phyloP scores from a whole-genome alignment of 305 asterid genomes.

The Rubia tinctorum region DNA sequence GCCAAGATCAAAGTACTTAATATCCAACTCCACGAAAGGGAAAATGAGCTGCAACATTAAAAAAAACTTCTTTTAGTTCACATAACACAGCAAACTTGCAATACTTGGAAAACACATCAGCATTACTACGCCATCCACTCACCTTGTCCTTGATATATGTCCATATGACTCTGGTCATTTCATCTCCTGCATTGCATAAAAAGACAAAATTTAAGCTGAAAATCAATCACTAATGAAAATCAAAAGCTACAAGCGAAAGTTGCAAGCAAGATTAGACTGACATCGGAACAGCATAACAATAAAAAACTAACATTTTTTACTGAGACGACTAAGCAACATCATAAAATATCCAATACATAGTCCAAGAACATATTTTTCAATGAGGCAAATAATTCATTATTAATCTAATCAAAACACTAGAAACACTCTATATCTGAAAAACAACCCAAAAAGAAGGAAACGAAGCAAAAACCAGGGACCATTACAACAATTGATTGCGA shows the following conservation, averaged over 20 bases:
- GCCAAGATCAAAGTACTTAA: conserved; percentile 91
- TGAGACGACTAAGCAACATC: not conserved
- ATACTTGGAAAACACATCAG: not conserved
- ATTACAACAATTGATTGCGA: not conserved
- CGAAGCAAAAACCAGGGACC: not conserved
- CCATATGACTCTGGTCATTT: conserved; percentile 98
- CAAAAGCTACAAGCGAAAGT: not conserved
- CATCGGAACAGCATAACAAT: not conserved
- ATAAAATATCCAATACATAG: not conserved
- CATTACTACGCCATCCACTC: conserved; percentile 7
- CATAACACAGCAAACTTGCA: conserved; percentile 11
- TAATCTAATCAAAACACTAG: not conserved
- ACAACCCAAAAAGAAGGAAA: not conserved
- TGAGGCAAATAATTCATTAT: not conserved
- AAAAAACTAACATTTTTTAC: not conserved
- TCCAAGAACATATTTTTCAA: not conserved
- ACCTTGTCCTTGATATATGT: conserved; percentile 90
- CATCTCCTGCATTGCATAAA: conserved; percentile 62
- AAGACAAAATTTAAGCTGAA: not conserved
- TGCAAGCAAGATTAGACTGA: too few species aligned
- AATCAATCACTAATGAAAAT: not conserved
- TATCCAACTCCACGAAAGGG: conserved; percentile 95
- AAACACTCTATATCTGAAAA: too few species aligned
- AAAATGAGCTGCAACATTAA: conserved; percentile 56
- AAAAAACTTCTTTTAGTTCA: conserved; percentile 9